Conservation (phyloP, 2,329 filamentous ascomycete genomes). For the Aschersonia sp. region DNA sequence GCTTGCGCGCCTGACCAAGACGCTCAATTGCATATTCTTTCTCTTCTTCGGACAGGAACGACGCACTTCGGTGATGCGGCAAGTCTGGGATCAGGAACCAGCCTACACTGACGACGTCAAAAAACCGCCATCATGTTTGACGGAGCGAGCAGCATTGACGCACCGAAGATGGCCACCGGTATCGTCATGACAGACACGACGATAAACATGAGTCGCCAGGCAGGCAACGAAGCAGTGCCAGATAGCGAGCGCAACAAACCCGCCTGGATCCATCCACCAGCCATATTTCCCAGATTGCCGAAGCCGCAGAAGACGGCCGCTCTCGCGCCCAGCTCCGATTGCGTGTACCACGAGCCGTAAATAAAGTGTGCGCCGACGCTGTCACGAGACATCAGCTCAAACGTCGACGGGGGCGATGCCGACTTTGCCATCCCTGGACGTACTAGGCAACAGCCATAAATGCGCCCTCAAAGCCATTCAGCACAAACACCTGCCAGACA, state of each 20-base stretch:
- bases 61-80: constrained; percentile 23
- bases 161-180: constrained; percentile 24
- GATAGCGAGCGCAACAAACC: constrained; percentile 20
- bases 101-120: constrained; percentile 10
- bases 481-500: constrained; percentile 27
- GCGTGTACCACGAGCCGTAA: constrained; percentile 28
- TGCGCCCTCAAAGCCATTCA: constrained; percentile 28
- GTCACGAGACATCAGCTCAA: not conserved
- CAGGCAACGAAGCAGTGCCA: constrained; percentile 17
- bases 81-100: constrained; percentile 29
- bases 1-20: constrained; percentile 15
- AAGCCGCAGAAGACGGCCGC: constrained; percentile 27
- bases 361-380: constrained; percentile 28
- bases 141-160: not conserved
- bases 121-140: not conserved
- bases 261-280: constrained; percentile 29
- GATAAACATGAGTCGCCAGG: constrained; percentile 28
- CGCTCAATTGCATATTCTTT: constrained; percentile 21
- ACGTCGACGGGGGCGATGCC: no score
- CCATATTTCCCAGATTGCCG: constrained; percentile 27
- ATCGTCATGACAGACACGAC: constrained; percentile 21
- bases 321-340: constrained; percentile 24
- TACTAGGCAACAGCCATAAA: constrained; percentile 28
- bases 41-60: constrained; percentile 20
- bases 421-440: constrained; percentile 3